Percentiles rank a stretch among this genome's conserved stretches.
phyloP scores from a whole-genome alignment of 768 basidiomycete genomes.

The Hemileccinum impolitum region DNA sequence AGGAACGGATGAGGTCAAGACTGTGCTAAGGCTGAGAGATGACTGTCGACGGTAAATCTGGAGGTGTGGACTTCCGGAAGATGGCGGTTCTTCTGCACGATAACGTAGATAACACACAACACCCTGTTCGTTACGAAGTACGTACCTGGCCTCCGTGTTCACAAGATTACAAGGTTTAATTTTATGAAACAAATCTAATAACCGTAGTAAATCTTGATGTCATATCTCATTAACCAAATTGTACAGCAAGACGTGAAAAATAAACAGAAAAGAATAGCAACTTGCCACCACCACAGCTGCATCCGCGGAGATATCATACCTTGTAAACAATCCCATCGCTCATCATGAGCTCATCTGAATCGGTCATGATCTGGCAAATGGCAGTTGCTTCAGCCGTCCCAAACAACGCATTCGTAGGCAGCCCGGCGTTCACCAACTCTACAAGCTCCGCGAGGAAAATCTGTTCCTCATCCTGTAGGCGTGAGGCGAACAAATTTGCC shows the following conservation, averaged over 20 bases:
- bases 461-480: conserved; percentile 72
- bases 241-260: background rate
- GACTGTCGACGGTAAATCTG: conserved; percentile 30
- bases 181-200: no score
- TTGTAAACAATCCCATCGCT: conserved; percentile 86
- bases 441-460: conserved; percentile 68
- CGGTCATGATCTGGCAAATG: conserved; percentile 72
- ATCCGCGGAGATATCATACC: conserved; percentile 41
- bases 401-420: conserved; percentile 66
- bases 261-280: background rate
- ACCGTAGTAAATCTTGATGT: background rate
- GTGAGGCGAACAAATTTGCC: conserved; percentile 64
- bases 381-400: conserved; percentile 77
- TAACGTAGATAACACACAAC: no score
- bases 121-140: no score
- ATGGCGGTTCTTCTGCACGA: no score
- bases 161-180: no score
- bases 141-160: no score
- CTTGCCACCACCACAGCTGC: background rate
- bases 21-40: conserved; percentile 47
- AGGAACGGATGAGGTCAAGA: conserved; percentile 55
- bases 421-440: conserved; percentile 71
- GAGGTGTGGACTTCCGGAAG: background rate
- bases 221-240: background rate
- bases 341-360: conserved; percentile 74